Evolutionary conservation across 768 basidiomycete genomes (phyloP).

Genomic region (Cyathus striatus): DNA sequence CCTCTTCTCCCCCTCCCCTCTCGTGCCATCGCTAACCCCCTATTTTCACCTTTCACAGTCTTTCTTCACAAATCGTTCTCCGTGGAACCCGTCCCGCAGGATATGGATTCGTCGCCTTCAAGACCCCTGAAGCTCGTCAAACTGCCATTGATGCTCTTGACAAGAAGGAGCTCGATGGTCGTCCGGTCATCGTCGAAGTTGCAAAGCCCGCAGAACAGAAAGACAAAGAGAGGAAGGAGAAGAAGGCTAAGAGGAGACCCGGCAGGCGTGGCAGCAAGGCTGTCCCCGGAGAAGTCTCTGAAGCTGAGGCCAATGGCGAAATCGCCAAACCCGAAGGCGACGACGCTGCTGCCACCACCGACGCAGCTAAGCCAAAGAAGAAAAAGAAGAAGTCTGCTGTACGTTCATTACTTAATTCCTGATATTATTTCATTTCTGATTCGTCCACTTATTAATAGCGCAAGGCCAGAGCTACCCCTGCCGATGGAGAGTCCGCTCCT

Average conservation of each 20-base stretch:
- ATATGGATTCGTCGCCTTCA: conserved; percentile 89
- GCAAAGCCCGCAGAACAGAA: conserved; percentile 90
- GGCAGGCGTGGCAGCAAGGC: conserved; percentile 85
- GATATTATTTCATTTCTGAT: conserved; percentile 15
- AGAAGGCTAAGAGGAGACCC: conserved; percentile 72
- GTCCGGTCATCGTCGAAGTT: conserved; percentile 85
- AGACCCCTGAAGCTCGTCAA: conserved; percentile 76
- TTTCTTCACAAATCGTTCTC: conserved; percentile 82
- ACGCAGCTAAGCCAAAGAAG: conserved; percentile 81
- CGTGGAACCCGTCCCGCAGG: conserved; percentile 84
- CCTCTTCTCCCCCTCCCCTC: conserved; percentile 24
- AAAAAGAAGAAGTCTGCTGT: conserved; percentile 72
- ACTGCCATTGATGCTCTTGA: conserved; percentile 82
- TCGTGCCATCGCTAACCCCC: conserved; percentile 12
- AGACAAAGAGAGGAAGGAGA: conserved; percentile 77
- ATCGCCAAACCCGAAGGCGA: conserved; percentile 50
- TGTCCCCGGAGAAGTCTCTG: conserved; percentile 84
- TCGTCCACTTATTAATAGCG: conserved; percentile 33
- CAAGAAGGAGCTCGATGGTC: conserved; percentile 86
- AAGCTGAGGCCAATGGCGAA: conserved; percentile 85
- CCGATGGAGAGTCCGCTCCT: conserved; percentile 21
- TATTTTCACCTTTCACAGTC: too few species aligned
- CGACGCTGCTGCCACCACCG: conserved; percentile 50
- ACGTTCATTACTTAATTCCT: conserved; percentile 20
- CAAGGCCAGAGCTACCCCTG: conserved; percentile 40